phyloP scores from a whole-genome alignment of 164 flowering plant genomes.

The Berberis thunbergii region DNA sequence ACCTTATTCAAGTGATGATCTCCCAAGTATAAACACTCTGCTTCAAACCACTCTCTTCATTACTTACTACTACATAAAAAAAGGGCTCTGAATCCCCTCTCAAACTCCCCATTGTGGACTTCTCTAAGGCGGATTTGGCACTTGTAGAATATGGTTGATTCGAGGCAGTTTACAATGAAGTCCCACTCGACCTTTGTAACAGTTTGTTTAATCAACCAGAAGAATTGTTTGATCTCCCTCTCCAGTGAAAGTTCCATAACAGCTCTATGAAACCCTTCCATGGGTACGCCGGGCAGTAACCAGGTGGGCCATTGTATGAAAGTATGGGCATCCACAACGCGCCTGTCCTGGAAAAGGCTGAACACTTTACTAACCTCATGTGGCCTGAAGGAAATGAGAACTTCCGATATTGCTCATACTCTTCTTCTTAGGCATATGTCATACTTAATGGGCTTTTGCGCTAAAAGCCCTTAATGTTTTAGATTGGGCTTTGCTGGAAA shows the following conservation, averaged over 20 bases:
- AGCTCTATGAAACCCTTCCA: constrained; percentile 6
- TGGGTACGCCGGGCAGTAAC: constrained; percentile 13
- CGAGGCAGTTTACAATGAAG: constrained; percentile 16
- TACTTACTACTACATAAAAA: too few relatives aligned
- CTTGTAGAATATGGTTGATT: constrained; percentile 51
- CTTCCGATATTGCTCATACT: neutral
- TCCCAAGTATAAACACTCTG: too few relatives aligned
- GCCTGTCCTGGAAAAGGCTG: neutral
- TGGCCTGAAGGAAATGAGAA: constrained; percentile 1
- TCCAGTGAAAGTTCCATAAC: constrained; percentile 10
- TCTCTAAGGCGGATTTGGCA: constrained; percentile 16
- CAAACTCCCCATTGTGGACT: constrained; percentile 4
- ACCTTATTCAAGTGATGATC: too few relatives aligned
- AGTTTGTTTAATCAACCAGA: neutral
- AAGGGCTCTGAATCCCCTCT: too few relatives aligned
- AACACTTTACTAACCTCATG: neutral
- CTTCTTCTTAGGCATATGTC: neutral
- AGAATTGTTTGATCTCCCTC: too few relatives aligned
- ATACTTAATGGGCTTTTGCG: neutral
- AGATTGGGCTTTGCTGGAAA: neutral
- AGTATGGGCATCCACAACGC: constrained; percentile 1
- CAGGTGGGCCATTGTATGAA: neutral
- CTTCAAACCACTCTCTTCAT: neutral
- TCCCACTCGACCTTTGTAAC: constrained; percentile 12
- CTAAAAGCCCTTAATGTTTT: neutral